Base-by-base conservation (phyloP, 306 rosid genomes). In the Trifolium subterraneum region DNA sequence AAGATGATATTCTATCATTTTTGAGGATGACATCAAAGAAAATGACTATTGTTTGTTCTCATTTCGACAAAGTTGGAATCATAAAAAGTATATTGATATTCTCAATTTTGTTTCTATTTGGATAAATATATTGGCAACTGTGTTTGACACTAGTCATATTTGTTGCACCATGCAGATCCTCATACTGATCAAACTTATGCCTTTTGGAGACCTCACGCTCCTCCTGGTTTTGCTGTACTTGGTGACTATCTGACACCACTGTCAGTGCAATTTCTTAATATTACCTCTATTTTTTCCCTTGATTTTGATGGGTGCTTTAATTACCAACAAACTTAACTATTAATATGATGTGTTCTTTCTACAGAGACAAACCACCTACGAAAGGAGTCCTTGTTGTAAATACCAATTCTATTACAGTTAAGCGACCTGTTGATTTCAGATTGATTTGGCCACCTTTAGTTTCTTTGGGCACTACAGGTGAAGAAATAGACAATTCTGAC, bases 131-230 rank as follows among this genome's bases (percentile, higher is more conserved):
- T 64, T 65, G 33, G n/a, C 44, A 64, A 47, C 19, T 20, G 76
- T 82, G 42, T 22, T 70, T 78, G 67, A 55, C 38, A 48, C 27
- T 50, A 51, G 48, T 59, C 18, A 48, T 48, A 79, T 41, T 80
- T 58, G 15, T 79, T 83, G 75, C 72, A 79, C 77, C 35, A 52
- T 79, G 82, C 93, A 93, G 98, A 81, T 88, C 77, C 86, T 67
- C 36, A 48, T 71, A 73, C 80, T 68, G 97, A 87, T 64, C 98
- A 94, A 85, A 75, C 84, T 71, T 92, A 86, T 80, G 88, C 86
- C 77, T 85, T 94, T 70, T 94, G 98, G 98, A 90, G 98, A 84
- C 98, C 98, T 82, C 91, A 68, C 62, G 93, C 97, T 70, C 97
- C 98, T 55, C 93, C 91, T 68, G 98, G 98, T 70, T 94, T 94